Evolutionary conservation across 2,329 filamentous ascomycete species (phyloP), one percentile per base, ranked within the genome.

Genomic region (Claviceps paspali): DNA sequence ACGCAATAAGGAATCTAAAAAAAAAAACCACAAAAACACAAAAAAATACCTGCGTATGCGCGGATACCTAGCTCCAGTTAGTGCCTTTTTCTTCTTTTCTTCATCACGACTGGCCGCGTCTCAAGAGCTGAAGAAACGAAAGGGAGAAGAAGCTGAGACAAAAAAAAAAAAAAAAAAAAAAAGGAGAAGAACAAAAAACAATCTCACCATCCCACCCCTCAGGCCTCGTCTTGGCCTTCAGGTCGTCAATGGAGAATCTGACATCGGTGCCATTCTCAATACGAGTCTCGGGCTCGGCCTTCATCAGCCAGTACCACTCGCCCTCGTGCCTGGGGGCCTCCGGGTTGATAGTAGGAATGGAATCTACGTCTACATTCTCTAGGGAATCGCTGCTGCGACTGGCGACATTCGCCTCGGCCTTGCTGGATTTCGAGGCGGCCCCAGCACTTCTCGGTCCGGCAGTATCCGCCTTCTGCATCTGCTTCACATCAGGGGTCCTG

Each of bases 191-290:
- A 11, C 15, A 4, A 6, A 41, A 37, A 35, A 23, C 12, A 24
- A 65, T 73, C 53, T 10, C 61, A 82, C 84, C 91, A 59, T 92
- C 82, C 91, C 91, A 98, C 1, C 83, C 79, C 52, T 96, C 88
- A 2, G 88, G 85, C 49, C 73, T 70, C 1, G 65, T 76, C 50
- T 75, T 80, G 1, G 73, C 70, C 11, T 72, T 70, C 26, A 98
- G 62, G 54, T 96, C 87, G 50, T 96, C 86, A 50, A 98, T 95
- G 1, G 86, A 92, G 60, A 96, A 98, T 47, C 76, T 81, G 32
- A 95, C 84, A 53, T 96, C 87, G 35, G 82, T 65, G 1, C 86
- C 88, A 38, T 86, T 88, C 54, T 93, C 85, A 12, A 86, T 62
- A 5, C 91, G 79, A 4, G 85, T 76, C 49, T 93, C 82, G 0